Base-by-base conservation (phyloP, 2,329 filamentous ascomycete species). In the Colletotrichum noveboracense region DNA sequence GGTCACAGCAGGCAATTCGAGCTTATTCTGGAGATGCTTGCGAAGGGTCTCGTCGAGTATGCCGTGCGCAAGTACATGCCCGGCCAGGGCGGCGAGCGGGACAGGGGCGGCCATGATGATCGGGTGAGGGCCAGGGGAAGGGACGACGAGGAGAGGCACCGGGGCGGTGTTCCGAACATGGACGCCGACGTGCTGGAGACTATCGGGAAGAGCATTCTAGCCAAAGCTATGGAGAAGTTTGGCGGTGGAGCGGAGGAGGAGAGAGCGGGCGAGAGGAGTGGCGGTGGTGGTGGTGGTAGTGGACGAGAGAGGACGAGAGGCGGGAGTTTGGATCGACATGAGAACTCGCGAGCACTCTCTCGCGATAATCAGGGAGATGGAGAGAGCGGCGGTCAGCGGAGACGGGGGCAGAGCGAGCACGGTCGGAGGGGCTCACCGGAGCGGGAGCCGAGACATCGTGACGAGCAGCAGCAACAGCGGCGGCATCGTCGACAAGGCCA, bases 11-110 rank as follows among this genome's bases (percentile, higher is more conserved):
- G 52, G 24, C 72, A 77, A 26, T 67, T 71, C 13, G 75, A 77
- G 38, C 32, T 61, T 14, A 58, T 77, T 4, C 64, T 77, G 24
- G 66, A 71, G 16, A 55, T 70, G 8, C 75, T 77, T n/a, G 75
- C 75, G 6, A 28, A 64, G 13, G 68, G 72, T 3, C 72, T 77
- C 18, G 73, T 77, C 4, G 68, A 64, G 8, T 77, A 75, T 32
- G 75, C 75, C 6, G 67, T 77, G 7, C 58, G 68, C 14, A 75
- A 75, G 32, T 77, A 77, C 71, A 67, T 71, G 32, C 65, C 68
- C 21, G 60, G 38, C 38, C 62, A 58, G 6, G 10, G 26, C 36
- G 64, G 60, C 26, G 55, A 62, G 2, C 18, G 64, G 4, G 28
- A 38, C 24, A 66, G 64, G 26, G 34, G 34, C 24, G 12, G 16